Conservation (phyloP, 129 eudicot genomes). For the Erigeron canadensis region DNA sequence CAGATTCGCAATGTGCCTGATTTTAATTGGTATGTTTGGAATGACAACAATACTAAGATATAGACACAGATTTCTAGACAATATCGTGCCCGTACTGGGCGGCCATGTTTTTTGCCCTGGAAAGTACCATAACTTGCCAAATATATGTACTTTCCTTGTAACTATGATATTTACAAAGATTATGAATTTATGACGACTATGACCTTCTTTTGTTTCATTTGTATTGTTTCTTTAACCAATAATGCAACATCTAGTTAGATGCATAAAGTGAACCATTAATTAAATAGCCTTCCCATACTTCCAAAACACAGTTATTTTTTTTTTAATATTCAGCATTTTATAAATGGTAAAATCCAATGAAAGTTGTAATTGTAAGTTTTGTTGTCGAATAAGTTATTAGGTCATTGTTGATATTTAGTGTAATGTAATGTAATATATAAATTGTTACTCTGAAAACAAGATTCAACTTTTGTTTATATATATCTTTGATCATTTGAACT, state of each 20-base stretch:
- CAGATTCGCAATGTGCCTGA: not conserved
- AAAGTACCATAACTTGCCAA: conserved; percentile 24
- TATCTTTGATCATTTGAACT: not conserved
- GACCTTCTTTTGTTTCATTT: not conserved
- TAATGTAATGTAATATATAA: too few species aligned
- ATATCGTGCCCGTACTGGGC: not conserved
- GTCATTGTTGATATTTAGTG: not conserved
- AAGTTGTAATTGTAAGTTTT: too few species aligned
- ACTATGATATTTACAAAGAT: not conserved
- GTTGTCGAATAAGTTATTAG: not conserved
- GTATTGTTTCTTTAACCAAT: not conserved
- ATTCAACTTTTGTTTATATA: not conserved
- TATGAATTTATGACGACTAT: not conserved
- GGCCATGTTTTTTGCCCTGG: conserved; percentile 15
- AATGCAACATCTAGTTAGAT: not conserved
- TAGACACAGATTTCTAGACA: not conserved
- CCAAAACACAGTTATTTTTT: too few species aligned
- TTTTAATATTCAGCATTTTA: too few species aligned
- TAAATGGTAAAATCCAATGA: too few species aligned
- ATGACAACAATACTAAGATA: not conserved
- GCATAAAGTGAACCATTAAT: too few species aligned
- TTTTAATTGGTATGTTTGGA: not conserved
- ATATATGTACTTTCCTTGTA: conserved; percentile 3
- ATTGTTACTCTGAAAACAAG: not conserved
- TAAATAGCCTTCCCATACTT: too few species aligned